Evolutionary conservation across 148 eudicot species (phyloP), one percentile per base, ranked within the genome.

Genomic region (Rhododendron ferrugineum): DNA sequence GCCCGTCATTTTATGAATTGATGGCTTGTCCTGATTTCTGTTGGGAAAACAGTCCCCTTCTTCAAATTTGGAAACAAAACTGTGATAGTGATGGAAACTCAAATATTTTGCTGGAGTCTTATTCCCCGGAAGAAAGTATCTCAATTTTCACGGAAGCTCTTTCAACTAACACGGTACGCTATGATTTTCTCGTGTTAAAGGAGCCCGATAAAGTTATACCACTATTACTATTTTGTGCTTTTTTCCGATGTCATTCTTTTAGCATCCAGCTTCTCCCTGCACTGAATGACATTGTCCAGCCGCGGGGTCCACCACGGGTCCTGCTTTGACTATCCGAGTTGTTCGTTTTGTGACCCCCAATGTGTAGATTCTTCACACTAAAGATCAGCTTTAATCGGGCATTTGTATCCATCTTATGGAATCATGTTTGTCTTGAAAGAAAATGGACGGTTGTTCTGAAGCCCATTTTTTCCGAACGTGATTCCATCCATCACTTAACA

Each of bases 1-100:
- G 99, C 79, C 98, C 99, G 18, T 97, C 99, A 82, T 89, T 97
- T 58, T 97, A 95, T 85, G 99, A 97, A 87, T 90, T 97, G 94
- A 95, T 95, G 99, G 92, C 95, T 49, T 93, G 90, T 86, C 93
- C 88, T 64, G 90, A 94, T 83, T 95, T 89, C 85, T 44, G 87
- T 11, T 97, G 99, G 99, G 88, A 93, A 87, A 92, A 95, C 82
- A 83, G 78, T 68, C 99, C 99, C 47, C 90, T 87, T 81, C 90
- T 97, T 47, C 93, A 97, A 88, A 88, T 97, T 79, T 97, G 99
- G 99, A 92, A 92, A 88, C 90, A 95, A 84, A 93, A 88, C 83
- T 62, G 81, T 68, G 91, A 87, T 86, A 87, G 86, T 84, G 91
- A 91, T 91, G 97, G 91, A 60, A 88, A 90, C 36, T 89, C 95